A percentile compares a stretch with the other conserved stretches of the same genome.
These are phyloP conservation scores for Colletotrichum agaves DNA, from an alignment of 2,329 filamentous ascomycete species.

Conservation along the genomic window DNA sequence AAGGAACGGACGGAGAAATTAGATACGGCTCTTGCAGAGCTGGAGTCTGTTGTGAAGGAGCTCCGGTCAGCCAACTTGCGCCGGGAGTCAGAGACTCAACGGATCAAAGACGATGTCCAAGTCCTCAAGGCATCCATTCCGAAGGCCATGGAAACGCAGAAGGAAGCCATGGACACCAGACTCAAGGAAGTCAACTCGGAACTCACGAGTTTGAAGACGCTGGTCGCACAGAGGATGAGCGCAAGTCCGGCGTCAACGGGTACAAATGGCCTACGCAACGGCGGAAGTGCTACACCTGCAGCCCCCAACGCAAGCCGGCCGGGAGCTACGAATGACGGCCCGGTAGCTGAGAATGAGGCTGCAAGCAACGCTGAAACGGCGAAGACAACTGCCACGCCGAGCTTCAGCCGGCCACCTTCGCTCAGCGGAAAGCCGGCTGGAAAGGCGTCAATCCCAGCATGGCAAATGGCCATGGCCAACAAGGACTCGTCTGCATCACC, in stretches of 20 bases:
- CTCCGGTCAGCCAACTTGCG: constrained; percentile 84
- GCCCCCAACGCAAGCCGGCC: background rate
- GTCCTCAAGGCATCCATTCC: constrained; percentile 87
- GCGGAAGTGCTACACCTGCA: constrained; percentile 39
- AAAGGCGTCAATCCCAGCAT: constrained; percentile 79
- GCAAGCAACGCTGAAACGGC: constrained; percentile 45
- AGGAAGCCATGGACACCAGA: constrained; percentile 82
- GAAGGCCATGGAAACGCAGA: constrained; percentile 87
- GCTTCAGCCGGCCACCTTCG: constrained; percentile 41
- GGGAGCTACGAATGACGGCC: constrained; percentile 43
- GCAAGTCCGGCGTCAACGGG: constrained; percentile 41
- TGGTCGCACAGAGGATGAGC: constrained; percentile 75
- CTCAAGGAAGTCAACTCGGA: constrained; percentile 88
- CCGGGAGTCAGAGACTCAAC: constrained; percentile 87
- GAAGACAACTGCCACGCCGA: constrained; percentile 45
- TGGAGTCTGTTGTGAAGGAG: constrained; percentile 84
- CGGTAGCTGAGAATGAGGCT: constrained; percentile 42
- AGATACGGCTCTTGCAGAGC: constrained; percentile 82
- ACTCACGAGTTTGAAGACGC: constrained; percentile 89
- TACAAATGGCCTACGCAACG: constrained; percentile 42
- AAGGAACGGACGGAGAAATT: constrained; percentile 84
- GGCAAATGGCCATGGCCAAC: constrained; percentile 79
- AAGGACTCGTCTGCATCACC: constrained; percentile 47
- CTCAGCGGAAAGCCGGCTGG: constrained; percentile 56
- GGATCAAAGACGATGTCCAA: constrained; percentile 87